These are phyloP conservation scores for Penicillium goetzii DNA, from an alignment of 495 filamentous ascomycete genomes.

Conservation along the genomic window DNA sequence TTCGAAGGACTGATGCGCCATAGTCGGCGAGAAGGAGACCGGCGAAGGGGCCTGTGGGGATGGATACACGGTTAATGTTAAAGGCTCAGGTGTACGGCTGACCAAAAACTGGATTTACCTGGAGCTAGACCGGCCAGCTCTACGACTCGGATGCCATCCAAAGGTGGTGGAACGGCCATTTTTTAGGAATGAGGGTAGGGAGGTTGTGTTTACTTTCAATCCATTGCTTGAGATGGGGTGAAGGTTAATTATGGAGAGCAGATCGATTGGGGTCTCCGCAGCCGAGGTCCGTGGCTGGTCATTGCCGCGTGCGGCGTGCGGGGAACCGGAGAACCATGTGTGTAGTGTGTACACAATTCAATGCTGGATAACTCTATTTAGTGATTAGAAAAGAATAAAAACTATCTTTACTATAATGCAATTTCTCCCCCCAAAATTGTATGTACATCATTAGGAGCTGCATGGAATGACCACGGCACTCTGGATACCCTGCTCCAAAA, in stretches of 20 bases:
- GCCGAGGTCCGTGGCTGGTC: conserved; percentile 38
- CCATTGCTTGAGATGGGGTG: background rate
- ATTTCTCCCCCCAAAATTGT: no score
- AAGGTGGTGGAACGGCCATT: conserved; percentile 58
- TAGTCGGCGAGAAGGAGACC: conserved; percentile 88
- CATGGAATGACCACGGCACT: no score
- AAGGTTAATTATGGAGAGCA: conserved; percentile 2
- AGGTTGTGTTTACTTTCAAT: background rate
- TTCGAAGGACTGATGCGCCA: conserved; percentile 83
- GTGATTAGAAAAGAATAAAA: background rate
- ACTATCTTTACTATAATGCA: no score
- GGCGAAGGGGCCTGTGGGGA: conserved; percentile 74
- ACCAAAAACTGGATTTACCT: conserved; percentile 52
- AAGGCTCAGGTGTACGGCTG: background rate
- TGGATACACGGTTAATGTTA: conserved; percentile 10
- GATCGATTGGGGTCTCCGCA: conserved; percentile 29
- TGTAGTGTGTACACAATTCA: conserved; percentile 3
- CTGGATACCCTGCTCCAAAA: no score
- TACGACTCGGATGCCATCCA: conserved; percentile 77
- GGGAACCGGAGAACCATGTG: conserved; percentile 30
- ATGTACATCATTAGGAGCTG: background rate
- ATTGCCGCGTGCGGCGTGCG: conserved; percentile 24
- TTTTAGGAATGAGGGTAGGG: background rate
- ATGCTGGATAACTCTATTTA: background rate
- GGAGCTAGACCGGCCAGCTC: conserved; percentile 91